These are phyloP conservation scores for Boletus insuetus DNA, from an alignment of 768 basidiomycete species.

Conservation along the genomic window DNA sequence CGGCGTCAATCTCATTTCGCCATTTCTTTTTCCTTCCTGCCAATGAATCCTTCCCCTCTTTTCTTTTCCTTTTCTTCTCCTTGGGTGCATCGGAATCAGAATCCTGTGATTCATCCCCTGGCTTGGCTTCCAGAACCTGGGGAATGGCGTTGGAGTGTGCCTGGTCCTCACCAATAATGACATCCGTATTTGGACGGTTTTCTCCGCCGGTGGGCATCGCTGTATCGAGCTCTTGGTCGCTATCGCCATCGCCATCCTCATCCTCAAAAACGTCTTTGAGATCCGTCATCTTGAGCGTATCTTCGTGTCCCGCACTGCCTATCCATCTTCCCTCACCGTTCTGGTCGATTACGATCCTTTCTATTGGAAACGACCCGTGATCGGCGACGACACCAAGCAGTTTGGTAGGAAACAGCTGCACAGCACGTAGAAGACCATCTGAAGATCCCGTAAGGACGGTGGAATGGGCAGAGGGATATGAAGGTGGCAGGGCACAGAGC, in stretches of 20 bases:
- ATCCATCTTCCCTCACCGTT: conserved; percentile 72
- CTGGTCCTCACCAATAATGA: conserved; percentile 7
- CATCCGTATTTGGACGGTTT: conserved; percentile 15
- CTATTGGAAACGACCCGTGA: conserved; percentile 90
- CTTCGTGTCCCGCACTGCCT: conserved; percentile 92
- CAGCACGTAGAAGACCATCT: conserved; percentile 85
- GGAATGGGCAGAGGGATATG: conserved; percentile 58
- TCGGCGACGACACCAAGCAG: conserved; percentile 87
- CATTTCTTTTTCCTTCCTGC: conserved; percentile 55
- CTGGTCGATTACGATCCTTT: conserved; percentile 70
- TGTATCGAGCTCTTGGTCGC: conserved; percentile 16
- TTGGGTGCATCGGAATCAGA: conserved; percentile 32
- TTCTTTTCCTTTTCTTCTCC: conserved; percentile 55
- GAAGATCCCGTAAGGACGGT: conserved; percentile 88
- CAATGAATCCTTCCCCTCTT: conserved; percentile 50
- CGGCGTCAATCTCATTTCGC: conserved; percentile 54
- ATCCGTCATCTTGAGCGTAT: conserved; percentile 80
- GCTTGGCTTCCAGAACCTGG: conserved; percentile 10
- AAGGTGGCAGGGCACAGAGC: conserved; percentile 67
- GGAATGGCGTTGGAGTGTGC: neutral
- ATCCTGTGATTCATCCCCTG: conserved; percentile 24
- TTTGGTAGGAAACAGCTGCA: conserved; percentile 85
- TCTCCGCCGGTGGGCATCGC: conserved; percentile 27
- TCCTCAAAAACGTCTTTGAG: conserved; percentile 68
- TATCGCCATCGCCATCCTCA: conserved; percentile 23